A percentile compares a stretch with the other conserved stretches of the same genome.
Evolutionary conservation across 768 basidiomycete genomes (phyloP).

Genomic region (Leccinum pellstonianum): DNA sequence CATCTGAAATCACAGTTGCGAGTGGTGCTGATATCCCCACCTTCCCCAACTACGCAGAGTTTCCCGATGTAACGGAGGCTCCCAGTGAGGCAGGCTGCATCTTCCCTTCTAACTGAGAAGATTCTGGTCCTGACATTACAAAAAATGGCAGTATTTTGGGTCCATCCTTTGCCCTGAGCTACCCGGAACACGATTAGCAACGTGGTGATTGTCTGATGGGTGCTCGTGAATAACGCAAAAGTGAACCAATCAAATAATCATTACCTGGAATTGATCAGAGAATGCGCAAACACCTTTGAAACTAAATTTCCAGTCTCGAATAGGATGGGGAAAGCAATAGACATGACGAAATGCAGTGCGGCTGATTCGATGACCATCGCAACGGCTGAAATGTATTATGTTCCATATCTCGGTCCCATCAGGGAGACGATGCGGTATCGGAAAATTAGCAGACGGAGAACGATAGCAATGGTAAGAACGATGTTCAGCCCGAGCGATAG

Average conservation of each 20-base stretch:
- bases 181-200: not conserved
- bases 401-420: not conserved
- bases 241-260: not conserved
- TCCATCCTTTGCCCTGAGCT: not conserved
- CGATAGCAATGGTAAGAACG: not conserved
- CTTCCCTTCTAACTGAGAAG: too few relatives aligned
- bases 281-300: not conserved
- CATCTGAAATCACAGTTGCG: too few relatives aligned
- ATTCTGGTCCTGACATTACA: too few relatives aligned
- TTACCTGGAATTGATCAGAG: not conserved
- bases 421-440: not conserved
- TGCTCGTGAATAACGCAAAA: not conserved
- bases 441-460: not conserved
- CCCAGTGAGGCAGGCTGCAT: too few relatives aligned
- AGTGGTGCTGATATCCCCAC: slow-evolving; percentile 54
- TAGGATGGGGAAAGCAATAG: not conserved
- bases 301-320: not conserved
- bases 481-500: not conserved
- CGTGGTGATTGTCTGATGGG: not conserved
- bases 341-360: not conserved
- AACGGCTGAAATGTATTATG: not conserved
- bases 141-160: not conserved
- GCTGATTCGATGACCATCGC: not conserved
- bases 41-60: too few relatives aligned
- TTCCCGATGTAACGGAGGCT: too few relatives aligned